These are phyloP conservation scores for Insectozyma bohioensis DNA, from an alignment of 1,139 yeast species.

Conservation along the genomic window DNA sequence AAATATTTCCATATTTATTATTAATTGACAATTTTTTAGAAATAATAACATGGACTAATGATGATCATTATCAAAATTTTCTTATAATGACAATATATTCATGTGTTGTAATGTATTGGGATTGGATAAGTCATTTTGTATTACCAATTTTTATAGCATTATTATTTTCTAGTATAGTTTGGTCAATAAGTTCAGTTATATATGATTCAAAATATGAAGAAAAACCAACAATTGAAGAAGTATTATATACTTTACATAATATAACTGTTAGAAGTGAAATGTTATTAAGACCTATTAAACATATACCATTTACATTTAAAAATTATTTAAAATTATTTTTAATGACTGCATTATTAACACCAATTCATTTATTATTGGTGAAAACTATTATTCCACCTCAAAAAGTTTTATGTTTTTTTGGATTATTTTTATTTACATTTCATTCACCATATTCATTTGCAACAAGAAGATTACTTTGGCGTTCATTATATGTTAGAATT, in stretches of 20 bases:
- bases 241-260: constrained; percentile 50
- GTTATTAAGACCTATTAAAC: constrained; percentile 41
- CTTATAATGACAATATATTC: constrained; percentile 42
- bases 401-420: constrained; percentile 34
- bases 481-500: constrained; percentile 48
- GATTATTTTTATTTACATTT: constrained; percentile 45
- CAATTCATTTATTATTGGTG: constrained; percentile 43
- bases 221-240: constrained; percentile 59
- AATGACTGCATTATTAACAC: constrained; percentile 41
- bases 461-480: constrained; percentile 51
- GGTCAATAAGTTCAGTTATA: constrained; percentile 46
- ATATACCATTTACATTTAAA: constrained; percentile 24
- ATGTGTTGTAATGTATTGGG: constrained; percentile 48
- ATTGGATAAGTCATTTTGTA: constrained; percentile 28
- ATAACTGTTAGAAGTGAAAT: constrained; percentile 47
- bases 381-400: constrained; percentile 37
- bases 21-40: constrained; percentile 46
- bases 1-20: constrained; percentile 49
- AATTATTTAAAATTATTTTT: constrained; percentile 33
- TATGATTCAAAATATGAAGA: constrained; percentile 45
- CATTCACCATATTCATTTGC: constrained; percentile 57
- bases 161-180: constrained; percentile 39
- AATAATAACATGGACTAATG: constrained; percentile 56
- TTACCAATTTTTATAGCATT: constrained; percentile 41
- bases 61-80: constrained; percentile 49